These are phyloP conservation scores for Dactylonectria macrodidyma DNA, from an alignment of 2,329 filamentous ascomycete genomes.

Conservation along the genomic window DNA sequence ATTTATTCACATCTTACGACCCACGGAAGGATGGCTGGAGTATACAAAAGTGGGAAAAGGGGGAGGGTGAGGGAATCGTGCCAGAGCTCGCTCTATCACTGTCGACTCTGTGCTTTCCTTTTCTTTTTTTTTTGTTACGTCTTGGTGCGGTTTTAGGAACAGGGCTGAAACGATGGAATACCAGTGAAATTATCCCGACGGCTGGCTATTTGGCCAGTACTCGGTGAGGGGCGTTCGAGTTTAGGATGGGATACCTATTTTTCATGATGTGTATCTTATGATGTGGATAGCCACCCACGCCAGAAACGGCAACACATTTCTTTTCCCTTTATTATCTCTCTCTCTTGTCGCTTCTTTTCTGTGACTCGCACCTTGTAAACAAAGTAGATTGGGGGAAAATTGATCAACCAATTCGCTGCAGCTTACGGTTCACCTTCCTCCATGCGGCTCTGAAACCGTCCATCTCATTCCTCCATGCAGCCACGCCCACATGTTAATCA, in stretches of 20 bases:
- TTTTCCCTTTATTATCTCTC: not conserved
- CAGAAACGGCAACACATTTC: conserved; percentile 43
- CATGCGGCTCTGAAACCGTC: conserved; percentile 38
- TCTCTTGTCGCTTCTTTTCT: not conserved
- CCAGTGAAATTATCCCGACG: conserved; percentile 36
- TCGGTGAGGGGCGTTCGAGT: conserved; percentile 45
- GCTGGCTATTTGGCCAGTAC: conserved; percentile 33
- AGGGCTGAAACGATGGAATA: conserved; percentile 37
- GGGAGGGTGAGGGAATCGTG: conserved; percentile 35
- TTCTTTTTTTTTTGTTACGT: conserved; percentile 39
- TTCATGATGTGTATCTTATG: conserved; percentile 48
- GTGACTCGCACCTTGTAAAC: conserved; percentile 14
- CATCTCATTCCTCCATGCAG: conserved; percentile 34
- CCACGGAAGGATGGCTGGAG: conserved; percentile 36
- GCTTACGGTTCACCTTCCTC: not conserved
- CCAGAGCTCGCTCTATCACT: conserved; percentile 32
- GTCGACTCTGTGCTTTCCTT: conserved; percentile 28
- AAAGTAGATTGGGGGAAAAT: conserved; percentile 19
- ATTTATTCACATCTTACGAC: conserved; percentile 48
- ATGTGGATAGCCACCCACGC: conserved; percentile 45
- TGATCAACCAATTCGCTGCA: conserved; percentile 19
- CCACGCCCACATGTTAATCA: conserved; percentile 12
- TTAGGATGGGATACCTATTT: conserved; percentile 40
- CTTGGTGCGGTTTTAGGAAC: conserved; percentile 32
- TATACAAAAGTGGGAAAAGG: conserved; percentile 36